A percentile compares a stretch with the other conserved stretches of the same genome.
Conservation (phyloP, 768 basidiomycete genomes). For the Suillus clintonianus region DNA sequence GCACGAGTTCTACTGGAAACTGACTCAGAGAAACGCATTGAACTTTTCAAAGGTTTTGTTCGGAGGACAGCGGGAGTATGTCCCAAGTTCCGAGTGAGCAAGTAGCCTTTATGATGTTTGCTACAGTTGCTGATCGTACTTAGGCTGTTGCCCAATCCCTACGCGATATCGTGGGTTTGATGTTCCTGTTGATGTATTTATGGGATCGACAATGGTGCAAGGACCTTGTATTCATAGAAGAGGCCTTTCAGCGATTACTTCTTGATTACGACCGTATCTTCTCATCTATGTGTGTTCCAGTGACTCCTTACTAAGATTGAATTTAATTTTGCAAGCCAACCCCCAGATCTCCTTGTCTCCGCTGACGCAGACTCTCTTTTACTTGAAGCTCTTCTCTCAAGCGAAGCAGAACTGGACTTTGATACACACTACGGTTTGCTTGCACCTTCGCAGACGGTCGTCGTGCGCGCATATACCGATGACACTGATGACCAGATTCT, state of each 20-base stretch:
- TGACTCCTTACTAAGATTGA: conserved; percentile 25
- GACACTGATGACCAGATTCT: conserved; percentile 91
- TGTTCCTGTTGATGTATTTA: not conserved
- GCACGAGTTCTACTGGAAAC: too few species aligned
- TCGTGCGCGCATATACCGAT: conserved; percentile 87
- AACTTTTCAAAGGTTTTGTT: too few species aligned
- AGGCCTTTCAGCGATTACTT: conserved; percentile 93
- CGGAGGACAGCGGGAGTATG: too few species aligned
- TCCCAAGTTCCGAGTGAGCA: conserved; percentile 80
- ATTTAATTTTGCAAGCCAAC: conserved; percentile 23
- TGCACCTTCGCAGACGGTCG: conserved; percentile 72
- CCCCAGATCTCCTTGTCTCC: conserved; percentile 11
- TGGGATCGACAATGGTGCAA: conserved; percentile 24
- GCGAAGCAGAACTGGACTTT: conserved; percentile 55
- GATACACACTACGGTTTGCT: conserved; percentile 81
- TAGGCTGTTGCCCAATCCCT: conserved; percentile 82
- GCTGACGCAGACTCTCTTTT: conserved; percentile 23
- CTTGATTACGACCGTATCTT: conserved; percentile 95
- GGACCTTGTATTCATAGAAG: conserved; percentile 97
- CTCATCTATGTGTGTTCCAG: conserved; percentile 95
- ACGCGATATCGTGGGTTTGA: conserved; percentile 64
- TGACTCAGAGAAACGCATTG: too few species aligned
- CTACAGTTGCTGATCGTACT: conserved; percentile 1
- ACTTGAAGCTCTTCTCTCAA: conserved; percentile 26
- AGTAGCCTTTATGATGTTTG: not conserved